Percentiles rank a stretch among this genome's conserved stretches.
phyloP scores from a whole-genome alignment of 257 asterid genomes.

The Solanum peruvianum region DNA sequence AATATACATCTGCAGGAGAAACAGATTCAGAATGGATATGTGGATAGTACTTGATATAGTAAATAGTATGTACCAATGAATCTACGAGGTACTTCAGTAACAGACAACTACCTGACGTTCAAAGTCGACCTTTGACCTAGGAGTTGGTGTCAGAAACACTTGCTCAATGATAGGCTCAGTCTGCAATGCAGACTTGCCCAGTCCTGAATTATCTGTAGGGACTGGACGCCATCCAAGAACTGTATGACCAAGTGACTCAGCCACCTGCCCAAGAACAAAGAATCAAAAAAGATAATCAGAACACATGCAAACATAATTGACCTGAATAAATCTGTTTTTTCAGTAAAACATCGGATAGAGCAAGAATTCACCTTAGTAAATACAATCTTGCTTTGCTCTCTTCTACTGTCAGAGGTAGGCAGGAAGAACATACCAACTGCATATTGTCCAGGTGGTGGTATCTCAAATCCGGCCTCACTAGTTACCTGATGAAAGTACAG shows the following conservation, averaged over 20 bases:
- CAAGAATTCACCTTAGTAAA: slow-evolving; percentile 53
- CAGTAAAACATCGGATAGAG: neutral
- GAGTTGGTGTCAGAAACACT: slow-evolving; percentile 84
- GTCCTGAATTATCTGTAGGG: slow-evolving; percentile 87
- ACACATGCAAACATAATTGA: neutral
- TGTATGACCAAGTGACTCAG: slow-evolving; percentile 94
- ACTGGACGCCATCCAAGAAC: slow-evolving; percentile 96
- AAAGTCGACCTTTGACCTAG: slow-evolving; percentile 66
- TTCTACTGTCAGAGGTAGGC: slow-evolving; percentile 80
- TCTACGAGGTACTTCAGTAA: neutral
- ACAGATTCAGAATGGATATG: neutral
- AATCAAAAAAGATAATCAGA: neutral
- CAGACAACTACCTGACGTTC: slow-evolving; percentile 74
- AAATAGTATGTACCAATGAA: neutral
- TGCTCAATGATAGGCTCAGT: slow-evolving; percentile 96
- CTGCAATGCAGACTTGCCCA: slow-evolving; percentile 91
- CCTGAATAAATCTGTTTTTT: neutral
- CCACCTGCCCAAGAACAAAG: slow-evolving; percentile 44
- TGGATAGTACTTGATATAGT: neutral
- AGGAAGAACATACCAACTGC: slow-evolving; percentile 99
- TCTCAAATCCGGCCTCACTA: slow-evolving; percentile 68
- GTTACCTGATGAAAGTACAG: slow-evolving; percentile 35
- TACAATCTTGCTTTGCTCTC: slow-evolving; percentile 87
- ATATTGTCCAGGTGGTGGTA: slow-evolving; percentile 84
- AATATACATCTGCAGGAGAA: slow-evolving; percentile 67